Evolutionary conservation across 352 stramenopile genomes (phyloP), one percentile per base, ranked within the genome.

Genomic region (Pythium phragmiticola): DNA sequence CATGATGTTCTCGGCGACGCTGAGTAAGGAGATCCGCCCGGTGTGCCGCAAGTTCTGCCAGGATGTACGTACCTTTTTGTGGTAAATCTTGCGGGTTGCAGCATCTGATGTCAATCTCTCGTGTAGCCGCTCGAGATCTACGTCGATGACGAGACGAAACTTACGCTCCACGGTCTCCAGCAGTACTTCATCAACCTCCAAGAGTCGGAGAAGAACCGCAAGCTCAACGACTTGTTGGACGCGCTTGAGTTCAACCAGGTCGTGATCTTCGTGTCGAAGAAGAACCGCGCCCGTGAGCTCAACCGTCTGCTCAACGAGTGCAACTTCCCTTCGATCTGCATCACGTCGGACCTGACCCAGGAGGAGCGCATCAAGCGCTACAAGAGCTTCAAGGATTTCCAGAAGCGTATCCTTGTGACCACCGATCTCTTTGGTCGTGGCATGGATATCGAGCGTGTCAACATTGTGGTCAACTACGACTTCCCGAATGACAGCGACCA

Each of bases 401-500:
- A 99, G 82, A 98, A 98, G 73, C 97, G 98, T 76, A 99, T 99
- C 74, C 84, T 99, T 50, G 97, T 99, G 41, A 98, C 97, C 50
- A 99, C 98, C 63, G 97, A 99, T 79, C 84, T 99, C 62, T 99
- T 99, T 73, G 97, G 97, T 53, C 97, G 98, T 84, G 98, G 98
- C 70, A 99, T 99, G 85, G 98, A 99, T 92, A 99, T 99, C 77
- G 97, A 99, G 84, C 95, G 96, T 75, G 98, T 99, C 52, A 99
- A 99, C 87, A 98, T 99, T 68, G 98, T 99, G 43, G 98, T 99
- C 73, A 99, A 99, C 90, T 99, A 99, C 80, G 98, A 99, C 77
- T 99, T 99, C 84, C 97, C 98, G 60, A 97, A 96, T 63, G 89
- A 95, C 75, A 91, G 85, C 45, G 98, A 99, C 84, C 94, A 99